Percentiles rank a stretch among this genome's conserved stretches.
Conservation (phyloP, 169 alveolate genomes). For the Eimeria falciformis region DNA sequence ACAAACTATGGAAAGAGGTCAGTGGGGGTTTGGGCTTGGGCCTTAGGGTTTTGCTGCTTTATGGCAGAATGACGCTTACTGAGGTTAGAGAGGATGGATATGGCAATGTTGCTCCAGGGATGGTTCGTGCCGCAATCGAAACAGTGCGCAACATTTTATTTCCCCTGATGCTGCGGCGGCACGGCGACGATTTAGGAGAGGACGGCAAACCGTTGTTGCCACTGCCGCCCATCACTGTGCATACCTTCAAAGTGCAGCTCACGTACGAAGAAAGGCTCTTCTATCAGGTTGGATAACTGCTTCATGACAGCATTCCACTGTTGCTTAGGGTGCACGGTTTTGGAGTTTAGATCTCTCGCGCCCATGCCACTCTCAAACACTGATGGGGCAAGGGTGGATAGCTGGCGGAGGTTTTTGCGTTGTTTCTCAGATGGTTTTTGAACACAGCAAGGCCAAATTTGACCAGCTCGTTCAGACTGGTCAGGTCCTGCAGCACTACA, state of each 20-base stretch:
- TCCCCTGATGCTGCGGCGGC: slow-evolving; percentile 93
- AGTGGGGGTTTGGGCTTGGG: not conserved
- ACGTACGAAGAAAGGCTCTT: slow-evolving; percentile 85
- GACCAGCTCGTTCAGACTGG: slow-evolving; percentile 84
- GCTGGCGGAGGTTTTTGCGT: no score
- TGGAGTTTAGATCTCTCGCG: no score
- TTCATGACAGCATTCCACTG: no score
- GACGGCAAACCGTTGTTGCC: slow-evolving; percentile 85
- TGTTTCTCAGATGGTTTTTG: slow-evolving; percentile 74
- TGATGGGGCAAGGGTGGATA: not conserved
- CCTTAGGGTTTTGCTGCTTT: no score
- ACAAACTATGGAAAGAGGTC: slow-evolving; percentile 78
- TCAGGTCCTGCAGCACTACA: slow-evolving; percentile 83
- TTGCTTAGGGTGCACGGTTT: no score
- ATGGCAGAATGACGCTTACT: no score
- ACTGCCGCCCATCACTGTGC: slow-evolving; percentile 90
- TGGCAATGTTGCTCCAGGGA: slow-evolving; percentile 68
- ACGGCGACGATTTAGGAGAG: slow-evolving; percentile 86
- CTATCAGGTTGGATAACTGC: slow-evolving; percentile 67
- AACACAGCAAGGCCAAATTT: slow-evolving; percentile 83
- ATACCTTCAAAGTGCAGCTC: slow-evolving; percentile 84
- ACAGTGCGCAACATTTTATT: slow-evolving; percentile 84
- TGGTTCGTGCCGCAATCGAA: slow-evolving; percentile 81
- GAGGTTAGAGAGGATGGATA: no score
- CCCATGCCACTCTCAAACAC: not conserved